Evolutionary conservation across 495 filamentous ascomycete species (phyloP).

Genomic region (Aspergillus carlsbadensis): DNA sequence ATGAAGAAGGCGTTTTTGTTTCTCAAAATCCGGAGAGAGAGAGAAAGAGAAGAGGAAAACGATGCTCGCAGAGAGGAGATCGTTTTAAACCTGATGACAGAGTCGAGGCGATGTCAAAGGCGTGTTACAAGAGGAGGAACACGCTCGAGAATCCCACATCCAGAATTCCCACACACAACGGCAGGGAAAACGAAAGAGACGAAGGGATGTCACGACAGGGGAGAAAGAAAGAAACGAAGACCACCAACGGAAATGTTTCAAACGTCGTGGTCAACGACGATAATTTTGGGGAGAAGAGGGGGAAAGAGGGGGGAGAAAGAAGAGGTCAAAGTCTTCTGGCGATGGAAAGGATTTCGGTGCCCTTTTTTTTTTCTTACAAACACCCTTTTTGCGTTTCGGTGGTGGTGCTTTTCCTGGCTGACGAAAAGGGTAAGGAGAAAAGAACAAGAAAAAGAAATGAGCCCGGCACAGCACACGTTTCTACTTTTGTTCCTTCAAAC

Average conservation of each 20-base stretch:
- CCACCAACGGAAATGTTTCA: conserved; percentile 17
- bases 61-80: background rate
- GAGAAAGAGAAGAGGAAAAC: conserved; percentile 1
- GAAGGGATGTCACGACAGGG: conserved; percentile 9
- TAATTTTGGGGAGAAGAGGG: conserved; percentile 18
- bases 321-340: conserved; percentile 10
- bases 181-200: conserved; percentile 15
- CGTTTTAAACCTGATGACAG: conserved; percentile 1
- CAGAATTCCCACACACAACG: conserved; percentile 27
- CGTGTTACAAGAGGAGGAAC: conserved; percentile 21
- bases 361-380: conserved; percentile 21
- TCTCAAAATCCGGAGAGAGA: background rate
- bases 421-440: conserved; percentile 9
- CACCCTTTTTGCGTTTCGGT: conserved; percentile 16
- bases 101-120: conserved; percentile 14
- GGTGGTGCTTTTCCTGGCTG: conserved; percentile 16
- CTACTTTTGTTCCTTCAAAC: background rate
- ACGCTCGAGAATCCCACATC: conserved; percentile 24
- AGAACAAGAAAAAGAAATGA: background rate
- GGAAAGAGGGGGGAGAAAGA: conserved; percentile 11
- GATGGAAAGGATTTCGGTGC: conserved; percentile 21
- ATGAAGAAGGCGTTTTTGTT: background rate
- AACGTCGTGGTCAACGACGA: conserved; percentile 28
- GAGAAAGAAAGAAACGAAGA: conserved; percentile 18
- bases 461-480: background rate